Conservation (phyloP, 1,139 yeast species). For the Spencermartinsiella ligniputridi region DNA sequence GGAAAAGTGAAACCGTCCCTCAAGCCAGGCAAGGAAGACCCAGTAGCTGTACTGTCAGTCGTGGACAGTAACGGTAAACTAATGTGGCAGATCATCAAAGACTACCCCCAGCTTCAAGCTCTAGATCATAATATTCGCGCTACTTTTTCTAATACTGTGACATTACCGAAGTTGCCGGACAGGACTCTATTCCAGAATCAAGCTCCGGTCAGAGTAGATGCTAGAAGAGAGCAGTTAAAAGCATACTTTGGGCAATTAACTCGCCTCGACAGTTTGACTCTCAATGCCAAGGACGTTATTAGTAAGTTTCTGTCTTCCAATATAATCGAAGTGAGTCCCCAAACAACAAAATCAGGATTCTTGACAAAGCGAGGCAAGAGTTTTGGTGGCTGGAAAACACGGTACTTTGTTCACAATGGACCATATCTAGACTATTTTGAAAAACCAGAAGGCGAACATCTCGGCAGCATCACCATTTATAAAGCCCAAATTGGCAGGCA, state of each 20-base stretch:
- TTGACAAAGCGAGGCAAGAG: constrained; percentile 59
- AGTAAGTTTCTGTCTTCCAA: constrained; percentile 68
- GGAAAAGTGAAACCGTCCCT: constrained; percentile 34
- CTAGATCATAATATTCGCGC: constrained; percentile 42
- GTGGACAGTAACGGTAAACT: constrained; percentile 58
- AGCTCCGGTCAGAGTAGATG: constrained; percentile 63
- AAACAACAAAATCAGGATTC: constrained; percentile 54
- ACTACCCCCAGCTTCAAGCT: constrained; percentile 48
- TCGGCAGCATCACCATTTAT: constrained; percentile 56
- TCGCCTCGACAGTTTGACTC: constrained; percentile 56
- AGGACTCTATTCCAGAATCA: constrained; percentile 50
- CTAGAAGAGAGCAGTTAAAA: constrained; percentile 51
- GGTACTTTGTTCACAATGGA: constrained; percentile 72
- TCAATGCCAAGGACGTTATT: constrained; percentile 47
- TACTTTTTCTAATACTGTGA: constrained; percentile 45
- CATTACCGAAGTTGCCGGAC: constrained; percentile 61
- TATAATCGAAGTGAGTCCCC: constrained; percentile 52
- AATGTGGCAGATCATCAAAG: constrained; percentile 68
- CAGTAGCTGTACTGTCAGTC: constrained; percentile 56
- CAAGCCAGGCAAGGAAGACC: constrained; percentile 44
- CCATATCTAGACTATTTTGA: constrained; percentile 59
- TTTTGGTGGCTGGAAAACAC: constrained; percentile 65
- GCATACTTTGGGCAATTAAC: constrained; percentile 57
- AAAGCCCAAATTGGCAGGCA: constrained; percentile 65
- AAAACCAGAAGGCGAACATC: constrained; percentile 50